Evolutionary conservation across 768 basidiomycete genomes (phyloP).

Genomic region (Russula brevipes): DNA sequence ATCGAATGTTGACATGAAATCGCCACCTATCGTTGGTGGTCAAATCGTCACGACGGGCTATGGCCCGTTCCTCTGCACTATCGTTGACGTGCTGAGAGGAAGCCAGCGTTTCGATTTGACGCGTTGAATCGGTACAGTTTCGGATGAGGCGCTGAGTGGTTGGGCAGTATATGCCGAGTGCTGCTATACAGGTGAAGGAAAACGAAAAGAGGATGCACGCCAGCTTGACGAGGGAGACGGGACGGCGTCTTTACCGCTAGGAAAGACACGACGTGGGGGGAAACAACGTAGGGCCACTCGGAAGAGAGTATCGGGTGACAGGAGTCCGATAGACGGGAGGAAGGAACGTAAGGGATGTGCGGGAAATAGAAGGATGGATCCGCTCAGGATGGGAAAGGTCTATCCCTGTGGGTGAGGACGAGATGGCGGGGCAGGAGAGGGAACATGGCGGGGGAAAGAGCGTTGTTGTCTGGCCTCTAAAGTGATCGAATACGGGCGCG

Average conservation of each 20-base stretch:
- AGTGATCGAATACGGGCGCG: neutral
- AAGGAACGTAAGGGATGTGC: neutral
- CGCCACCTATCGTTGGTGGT: constrained; percentile 1
- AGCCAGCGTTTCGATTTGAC: constrained; percentile 10
- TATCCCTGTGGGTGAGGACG: neutral
- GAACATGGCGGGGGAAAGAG: constrained; percentile 2
- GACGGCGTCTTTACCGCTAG: neutral
- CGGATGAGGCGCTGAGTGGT: constrained; percentile 2
- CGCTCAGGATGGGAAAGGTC: neutral
- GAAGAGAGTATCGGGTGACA: neutral
- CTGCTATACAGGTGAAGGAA: constrained; percentile 19
- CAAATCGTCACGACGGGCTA: neutral
- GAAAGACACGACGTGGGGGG: neutral
- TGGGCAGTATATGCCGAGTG: constrained; percentile 16
- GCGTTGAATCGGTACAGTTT: constrained; percentile 3
- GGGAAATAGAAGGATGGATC: neutral
- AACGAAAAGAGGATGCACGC: constrained; percentile 20
- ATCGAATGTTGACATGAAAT: constrained; percentile 19
- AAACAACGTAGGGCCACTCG: neutral
- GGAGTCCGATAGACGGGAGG: neutral
- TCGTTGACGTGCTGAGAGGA: constrained; percentile 2
- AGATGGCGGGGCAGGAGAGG: neutral
- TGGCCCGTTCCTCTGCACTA: constrained; percentile 12
- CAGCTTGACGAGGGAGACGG: constrained; percentile 15
- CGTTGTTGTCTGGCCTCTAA: neutral